These are phyloP conservation scores for Malassezia restricta DNA, from an alignment of 1,284 basidiomycete species.

Conservation along the genomic window DNA sequence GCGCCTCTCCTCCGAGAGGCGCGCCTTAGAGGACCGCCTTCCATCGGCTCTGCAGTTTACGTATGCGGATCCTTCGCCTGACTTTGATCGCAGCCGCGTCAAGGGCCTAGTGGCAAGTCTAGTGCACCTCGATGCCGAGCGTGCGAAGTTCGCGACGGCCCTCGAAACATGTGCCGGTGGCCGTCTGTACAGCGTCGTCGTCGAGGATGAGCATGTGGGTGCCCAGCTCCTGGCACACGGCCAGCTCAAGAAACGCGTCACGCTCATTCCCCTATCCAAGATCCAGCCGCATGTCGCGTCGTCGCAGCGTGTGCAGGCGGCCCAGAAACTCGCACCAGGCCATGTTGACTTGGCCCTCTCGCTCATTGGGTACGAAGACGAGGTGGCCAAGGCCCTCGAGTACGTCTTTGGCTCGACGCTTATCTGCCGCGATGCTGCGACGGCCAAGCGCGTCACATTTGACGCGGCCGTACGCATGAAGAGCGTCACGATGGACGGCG, in stretches of 20 bases:
- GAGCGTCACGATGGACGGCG: slow-evolving; percentile 85
- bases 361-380: slow-evolving; percentile 70
- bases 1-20: slow-evolving; percentile 59
- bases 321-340: slow-evolving; percentile 60
- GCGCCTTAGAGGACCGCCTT: slow-evolving; percentile 59
- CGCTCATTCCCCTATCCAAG: slow-evolving; percentile 86
- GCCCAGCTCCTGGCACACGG: slow-evolving; percentile 73
- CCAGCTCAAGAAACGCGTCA: slow-evolving; percentile 74
- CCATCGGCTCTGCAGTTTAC: slow-evolving; percentile 64
- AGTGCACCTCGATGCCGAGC: slow-evolving; percentile 58
- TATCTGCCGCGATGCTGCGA: slow-evolving; percentile 75
- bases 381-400: slow-evolving; percentile 76
- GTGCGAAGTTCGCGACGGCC: slow-evolving; percentile 67
- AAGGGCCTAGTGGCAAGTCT: slow-evolving; percentile 63
- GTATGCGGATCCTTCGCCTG: slow-evolving; percentile 63
- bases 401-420: slow-evolving; percentile 90
- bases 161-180: slow-evolving; percentile 85
- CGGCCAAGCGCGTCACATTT: slow-evolving; percentile 84
- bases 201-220: slow-evolving; percentile 77
- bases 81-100: slow-evolving; percentile 75
- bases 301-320: slow-evolving; percentile 64
- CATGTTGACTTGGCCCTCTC: slow-evolving; percentile 76
- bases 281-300: slow-evolving; percentile 63
- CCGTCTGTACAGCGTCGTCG: slow-evolving; percentile 69
- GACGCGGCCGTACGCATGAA: slow-evolving; percentile 60